A percentile compares a stretch with the other conserved stretches of the same genome.
Evolutionary conservation across 2,329 filamentous ascomycete species (phyloP).

Genomic region (Trichoderma aggressivum): DNA sequence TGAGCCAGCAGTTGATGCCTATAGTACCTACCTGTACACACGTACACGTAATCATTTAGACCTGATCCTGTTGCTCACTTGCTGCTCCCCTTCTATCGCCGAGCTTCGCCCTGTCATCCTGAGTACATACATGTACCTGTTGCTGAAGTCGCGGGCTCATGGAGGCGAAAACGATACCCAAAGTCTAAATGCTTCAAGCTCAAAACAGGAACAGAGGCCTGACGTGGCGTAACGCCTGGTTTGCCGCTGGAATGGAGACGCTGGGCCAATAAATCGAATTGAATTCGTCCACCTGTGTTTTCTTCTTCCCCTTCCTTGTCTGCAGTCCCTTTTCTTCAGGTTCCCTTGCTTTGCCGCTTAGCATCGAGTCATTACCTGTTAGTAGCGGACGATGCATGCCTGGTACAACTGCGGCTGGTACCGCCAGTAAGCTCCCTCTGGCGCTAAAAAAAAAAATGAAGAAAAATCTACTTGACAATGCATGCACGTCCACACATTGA

Average conservation of each 20-base stretch:
- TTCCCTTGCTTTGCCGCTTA: neutral
- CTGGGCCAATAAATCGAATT: neutral
- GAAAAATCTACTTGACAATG: neutral
- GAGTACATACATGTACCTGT: no score
- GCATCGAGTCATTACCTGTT: neutral
- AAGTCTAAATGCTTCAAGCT: neutral
- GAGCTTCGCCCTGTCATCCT: neutral
- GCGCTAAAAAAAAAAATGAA: neutral
- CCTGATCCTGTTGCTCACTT: neutral
- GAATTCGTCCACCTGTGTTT: neutral
- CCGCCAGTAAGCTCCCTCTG: neutral
- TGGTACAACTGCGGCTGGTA: neutral
- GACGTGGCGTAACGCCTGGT: slow-evolving; percentile 5
- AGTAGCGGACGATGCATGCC: neutral
- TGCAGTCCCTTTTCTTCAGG: neutral
- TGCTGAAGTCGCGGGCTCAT: neutral
- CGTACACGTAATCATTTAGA: neutral
- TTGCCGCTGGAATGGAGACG: neutral
- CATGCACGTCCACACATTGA: neutral
- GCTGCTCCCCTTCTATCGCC: neutral
- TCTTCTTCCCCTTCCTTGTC: neutral
- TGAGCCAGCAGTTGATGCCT: neutral
- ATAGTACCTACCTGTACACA: neutral
- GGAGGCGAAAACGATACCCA: neutral
- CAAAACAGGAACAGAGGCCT: slow-evolving; percentile 5